phyloP scores from a whole-genome alignment of 805 yeast species.

The Danielozyma ontarioensis region DNA sequence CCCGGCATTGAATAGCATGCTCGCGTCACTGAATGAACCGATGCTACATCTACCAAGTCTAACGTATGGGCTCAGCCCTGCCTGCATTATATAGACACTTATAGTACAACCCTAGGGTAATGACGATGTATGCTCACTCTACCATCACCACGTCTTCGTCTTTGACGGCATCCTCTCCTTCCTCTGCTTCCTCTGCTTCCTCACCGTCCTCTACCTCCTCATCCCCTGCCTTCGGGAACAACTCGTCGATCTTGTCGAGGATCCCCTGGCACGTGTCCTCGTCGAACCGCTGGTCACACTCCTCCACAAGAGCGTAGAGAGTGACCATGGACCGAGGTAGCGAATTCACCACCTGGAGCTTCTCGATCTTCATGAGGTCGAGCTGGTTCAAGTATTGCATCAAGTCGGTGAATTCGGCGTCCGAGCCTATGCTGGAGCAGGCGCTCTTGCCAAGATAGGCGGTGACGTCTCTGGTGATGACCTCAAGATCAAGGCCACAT shows the following conservation, averaged over 20 bases:
- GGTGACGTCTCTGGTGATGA: constrained; percentile 43
- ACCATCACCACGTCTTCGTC: no score
- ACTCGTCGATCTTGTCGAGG: constrained; percentile 47
- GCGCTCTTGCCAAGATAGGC: constrained; percentile 32
- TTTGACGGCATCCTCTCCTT: no score
- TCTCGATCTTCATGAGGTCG: constrained; percentile 74
- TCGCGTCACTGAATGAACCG: no score
- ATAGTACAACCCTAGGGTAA: no score
- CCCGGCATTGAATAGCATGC: no score
- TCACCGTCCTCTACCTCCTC: constrained; percentile 20
- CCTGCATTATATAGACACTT: no score
- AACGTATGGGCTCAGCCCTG: no score
- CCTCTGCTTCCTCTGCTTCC: constrained; percentile 20
- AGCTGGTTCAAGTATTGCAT: constrained; percentile 44
- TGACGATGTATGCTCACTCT: no score
- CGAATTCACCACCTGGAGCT: constrained; percentile 74
- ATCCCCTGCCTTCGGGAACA: constrained; percentile 43
- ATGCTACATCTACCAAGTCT: no score
- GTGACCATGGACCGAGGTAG: constrained; percentile 78
- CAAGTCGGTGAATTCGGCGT: constrained; percentile 27
- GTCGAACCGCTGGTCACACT: constrained; percentile 82
- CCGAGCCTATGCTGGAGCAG: constrained; percentile 15
- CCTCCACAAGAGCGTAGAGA: constrained; percentile 78
- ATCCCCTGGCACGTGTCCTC: constrained; percentile 61
- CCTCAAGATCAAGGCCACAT: constrained; percentile 45